Evolutionary conservation across 2,329 filamentous ascomycete species (phyloP).

Genomic region (Aspergillus eucalypticola): DNA sequence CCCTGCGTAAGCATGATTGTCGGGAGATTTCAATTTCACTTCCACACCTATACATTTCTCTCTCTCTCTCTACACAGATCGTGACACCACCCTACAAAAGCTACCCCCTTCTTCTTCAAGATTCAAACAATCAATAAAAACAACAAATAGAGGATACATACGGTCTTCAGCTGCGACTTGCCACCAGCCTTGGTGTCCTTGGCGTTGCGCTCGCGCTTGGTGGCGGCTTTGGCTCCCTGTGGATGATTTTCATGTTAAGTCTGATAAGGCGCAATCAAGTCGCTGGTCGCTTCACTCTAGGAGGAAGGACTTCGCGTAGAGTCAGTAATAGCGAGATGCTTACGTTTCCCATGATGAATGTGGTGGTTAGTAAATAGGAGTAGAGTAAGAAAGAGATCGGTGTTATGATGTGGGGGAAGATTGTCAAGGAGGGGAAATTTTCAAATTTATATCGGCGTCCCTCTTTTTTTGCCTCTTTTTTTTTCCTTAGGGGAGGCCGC

Average conservation of each 20-base stretch:
- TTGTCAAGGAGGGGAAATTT: not conserved
- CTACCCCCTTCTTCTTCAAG: not conserved
- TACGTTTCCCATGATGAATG: slow-evolving; percentile 29
- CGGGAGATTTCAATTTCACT: not conserved
- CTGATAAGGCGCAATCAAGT: not conserved
- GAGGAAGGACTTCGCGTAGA: not conserved
- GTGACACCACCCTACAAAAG: not conserved
- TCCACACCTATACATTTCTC: not conserved
- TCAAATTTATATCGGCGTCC: not conserved
- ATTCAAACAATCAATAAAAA: too few species aligned
- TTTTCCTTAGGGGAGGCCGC: not conserved
- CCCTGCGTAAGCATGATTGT: not conserved
- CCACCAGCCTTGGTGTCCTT: slow-evolving; percentile 57
- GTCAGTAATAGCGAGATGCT: slow-evolving; percentile 11
- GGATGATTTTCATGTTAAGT: slow-evolving; percentile 9
- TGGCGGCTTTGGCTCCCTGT: slow-evolving; percentile 63
- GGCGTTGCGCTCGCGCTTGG: slow-evolving; percentile 71
- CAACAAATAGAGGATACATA: slow-evolving; percentile 43
- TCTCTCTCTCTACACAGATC: not conserved
- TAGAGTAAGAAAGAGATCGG: not conserved
- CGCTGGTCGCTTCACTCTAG: not conserved
- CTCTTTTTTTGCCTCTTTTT: not conserved
- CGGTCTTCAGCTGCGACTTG: slow-evolving; percentile 69
- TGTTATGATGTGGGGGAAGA: not conserved
- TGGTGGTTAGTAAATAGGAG: not conserved